These are phyloP conservation scores for Arthrobotrys musiformis DNA, from an alignment of 2,329 filamentous ascomycete species.

Conservation along the genomic window DNA sequence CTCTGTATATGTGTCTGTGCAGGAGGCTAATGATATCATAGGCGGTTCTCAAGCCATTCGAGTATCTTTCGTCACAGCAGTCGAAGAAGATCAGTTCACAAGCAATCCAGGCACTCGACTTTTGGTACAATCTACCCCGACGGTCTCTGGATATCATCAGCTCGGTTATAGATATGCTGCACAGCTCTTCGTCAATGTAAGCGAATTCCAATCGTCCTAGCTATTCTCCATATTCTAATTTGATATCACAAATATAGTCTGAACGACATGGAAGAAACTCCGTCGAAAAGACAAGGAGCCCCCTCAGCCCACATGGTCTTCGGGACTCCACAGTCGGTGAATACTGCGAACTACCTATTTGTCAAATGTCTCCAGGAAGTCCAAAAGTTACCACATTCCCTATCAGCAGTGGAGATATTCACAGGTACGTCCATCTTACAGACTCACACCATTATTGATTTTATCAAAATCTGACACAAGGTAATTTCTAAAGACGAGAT, in stretches of 20 bases:
- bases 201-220: neutral
- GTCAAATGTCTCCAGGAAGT: conserved; percentile 18
- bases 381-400: conserved; percentile 5
- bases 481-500: conserved; percentile 9
- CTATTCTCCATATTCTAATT: neutral
- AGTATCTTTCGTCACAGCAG: conserved; percentile 4
- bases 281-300: neutral
- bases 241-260: neutral
- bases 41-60: neutral
- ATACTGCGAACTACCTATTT: conserved; percentile 26
- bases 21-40: neutral
- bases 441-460: no score
- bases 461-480: neutral
- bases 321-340: conserved; percentile 17
- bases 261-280: conserved; percentile 19
- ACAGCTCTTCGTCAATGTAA: conserved; percentile 38
- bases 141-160: conserved; percentile 23
- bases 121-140: conserved; percentile 24
- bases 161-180: conserved; percentile 1
- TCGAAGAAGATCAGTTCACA: conserved; percentile 9
- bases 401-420: conserved; percentile 11
- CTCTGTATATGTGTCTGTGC: neutral
- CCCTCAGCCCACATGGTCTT: conserved; percentile 22
- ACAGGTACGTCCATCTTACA: conserved; percentile 14
- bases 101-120: conserved; percentile 22